Conservation (phyloP, 2,329 filamentous ascomycete genomes). For the Drechmeria coniospora region DNA sequence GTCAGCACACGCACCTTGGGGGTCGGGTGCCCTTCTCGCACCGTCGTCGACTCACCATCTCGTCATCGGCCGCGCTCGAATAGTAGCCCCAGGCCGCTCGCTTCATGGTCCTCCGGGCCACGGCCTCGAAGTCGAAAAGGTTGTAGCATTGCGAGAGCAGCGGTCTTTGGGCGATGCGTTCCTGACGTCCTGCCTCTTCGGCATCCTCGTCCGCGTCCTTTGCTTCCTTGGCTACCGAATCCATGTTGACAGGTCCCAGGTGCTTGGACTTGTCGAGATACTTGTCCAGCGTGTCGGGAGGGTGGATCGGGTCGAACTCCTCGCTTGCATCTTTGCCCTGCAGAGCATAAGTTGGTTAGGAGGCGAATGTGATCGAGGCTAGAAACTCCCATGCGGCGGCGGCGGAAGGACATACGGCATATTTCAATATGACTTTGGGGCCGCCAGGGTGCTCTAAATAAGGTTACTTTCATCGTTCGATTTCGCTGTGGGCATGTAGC, state of each 20-base stretch:
- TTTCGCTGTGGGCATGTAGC: too few species aligned
- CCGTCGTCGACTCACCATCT: slow-evolving; percentile 18
- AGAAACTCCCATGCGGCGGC: too few species aligned
- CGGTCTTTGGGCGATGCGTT: slow-evolving; percentile 63
- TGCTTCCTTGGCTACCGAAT: slow-evolving; percentile 55
- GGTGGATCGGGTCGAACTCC: slow-evolving; percentile 78
- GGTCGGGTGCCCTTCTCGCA: too few species aligned
- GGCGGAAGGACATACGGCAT: slow-evolving; percentile 40
- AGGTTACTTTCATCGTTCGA: slow-evolving; percentile 1
- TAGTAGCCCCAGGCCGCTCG: slow-evolving; percentile 97
- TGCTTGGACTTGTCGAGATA: slow-evolving; percentile 78
- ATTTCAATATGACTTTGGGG: slow-evolving; percentile 87
- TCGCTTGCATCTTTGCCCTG: slow-evolving; percentile 82
- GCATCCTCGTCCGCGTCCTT: slow-evolving; percentile 53
- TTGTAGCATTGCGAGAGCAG: slow-evolving; percentile 81
- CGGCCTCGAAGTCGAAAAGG: slow-evolving; percentile 87
- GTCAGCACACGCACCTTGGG: too few species aligned
- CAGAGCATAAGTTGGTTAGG: neutral
- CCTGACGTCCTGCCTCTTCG: slow-evolving; percentile 48
- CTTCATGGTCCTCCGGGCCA: slow-evolving; percentile 85
- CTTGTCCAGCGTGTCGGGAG: slow-evolving; percentile 73
- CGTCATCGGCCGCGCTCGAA: slow-evolving; percentile 59
- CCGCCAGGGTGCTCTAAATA: slow-evolving; percentile 75
- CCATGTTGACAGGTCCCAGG: slow-evolving; percentile 79
- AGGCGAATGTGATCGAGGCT: too few species aligned